phyloP scores from a whole-genome alignment of 1,284 basidiomycete genomes.

The Hemileia vastatrix region DNA sequence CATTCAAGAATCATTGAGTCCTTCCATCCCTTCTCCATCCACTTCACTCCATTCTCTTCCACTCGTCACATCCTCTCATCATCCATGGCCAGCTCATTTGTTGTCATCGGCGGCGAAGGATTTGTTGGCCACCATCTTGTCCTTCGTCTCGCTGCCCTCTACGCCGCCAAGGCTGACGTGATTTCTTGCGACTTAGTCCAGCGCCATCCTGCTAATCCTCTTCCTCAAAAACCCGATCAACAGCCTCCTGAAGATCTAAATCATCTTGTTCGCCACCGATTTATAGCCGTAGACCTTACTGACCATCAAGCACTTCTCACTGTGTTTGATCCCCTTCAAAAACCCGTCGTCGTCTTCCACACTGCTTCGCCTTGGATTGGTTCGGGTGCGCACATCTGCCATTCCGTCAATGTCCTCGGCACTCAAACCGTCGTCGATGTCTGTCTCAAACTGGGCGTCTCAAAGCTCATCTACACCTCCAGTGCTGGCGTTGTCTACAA shows the following conservation, averaged over 20 bases:
- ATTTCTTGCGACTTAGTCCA: conserved; percentile 71
- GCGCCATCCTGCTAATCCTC: too few species aligned
- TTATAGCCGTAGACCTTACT: conserved; percentile 57
- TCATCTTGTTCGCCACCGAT: conserved; percentile 60
- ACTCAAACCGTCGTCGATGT: conserved; percentile 77
- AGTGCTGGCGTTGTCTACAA: conserved; percentile 89
- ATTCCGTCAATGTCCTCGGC: conserved; percentile 88
- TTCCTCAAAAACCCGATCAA: conserved; percentile 59
- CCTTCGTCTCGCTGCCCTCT: conserved; percentile 63
- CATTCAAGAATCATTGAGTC: too few species aligned
- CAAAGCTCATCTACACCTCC: conserved; percentile 88
- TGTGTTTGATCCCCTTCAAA: conserved; percentile 52
- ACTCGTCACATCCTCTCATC: too few species aligned
- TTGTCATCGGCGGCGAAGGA: conserved; percentile 83
- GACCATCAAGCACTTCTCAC: neutral
- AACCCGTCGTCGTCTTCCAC: conserved; percentile 72
- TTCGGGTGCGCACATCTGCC: conserved; percentile 63
- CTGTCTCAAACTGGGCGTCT: conserved; percentile 60
- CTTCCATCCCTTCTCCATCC: too few species aligned
- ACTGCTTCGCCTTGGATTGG: conserved; percentile 78
- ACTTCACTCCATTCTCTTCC: too few species aligned
- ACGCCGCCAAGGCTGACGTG: conserved; percentile 63
- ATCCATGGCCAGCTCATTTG: neutral
- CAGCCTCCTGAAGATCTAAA: conserved; percentile 71
- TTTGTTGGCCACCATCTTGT: conserved; percentile 87